phyloP scores from a whole-genome alignment of 768 basidiomycete species.

The Exidia glandulosa region DNA sequence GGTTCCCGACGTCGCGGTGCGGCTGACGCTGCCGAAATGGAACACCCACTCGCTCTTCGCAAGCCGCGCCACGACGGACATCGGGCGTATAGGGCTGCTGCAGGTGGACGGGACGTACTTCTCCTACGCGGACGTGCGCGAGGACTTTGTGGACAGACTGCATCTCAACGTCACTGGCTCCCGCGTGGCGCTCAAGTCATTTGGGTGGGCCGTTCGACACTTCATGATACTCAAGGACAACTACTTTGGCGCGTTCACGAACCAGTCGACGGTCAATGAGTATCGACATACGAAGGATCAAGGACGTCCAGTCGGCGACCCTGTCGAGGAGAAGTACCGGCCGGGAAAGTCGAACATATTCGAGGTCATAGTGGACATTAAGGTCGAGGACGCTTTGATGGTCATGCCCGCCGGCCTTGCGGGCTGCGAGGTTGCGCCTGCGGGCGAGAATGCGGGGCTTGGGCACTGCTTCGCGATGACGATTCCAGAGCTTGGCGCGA shows the following conservation, averaged over 20 bases:
- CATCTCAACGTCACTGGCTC: constrained; percentile 48
- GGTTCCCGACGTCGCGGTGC: constrained; percentile 43
- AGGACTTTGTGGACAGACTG: constrained; percentile 71
- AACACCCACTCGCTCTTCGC: constrained; percentile 70
- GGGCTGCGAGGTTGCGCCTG: constrained; percentile 37
- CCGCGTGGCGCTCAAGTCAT: constrained; percentile 47
- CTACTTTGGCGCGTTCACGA: constrained; percentile 89
- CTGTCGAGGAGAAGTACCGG: constrained; percentile 67
- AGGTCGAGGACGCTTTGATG: constrained; percentile 40
- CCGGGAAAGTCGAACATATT: constrained; percentile 75
- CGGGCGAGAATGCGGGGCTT: constrained; percentile 24
- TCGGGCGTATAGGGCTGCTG: constrained; percentile 50
- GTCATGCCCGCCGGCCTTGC: constrained; percentile 58
- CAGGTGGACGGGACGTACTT: constrained; percentile 59
- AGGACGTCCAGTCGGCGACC: constrained; percentile 63
- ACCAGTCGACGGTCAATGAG: constrained; percentile 81
- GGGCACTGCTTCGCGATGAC: constrained; percentile 46
- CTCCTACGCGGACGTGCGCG: constrained; percentile 54
- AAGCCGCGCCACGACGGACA: constrained; percentile 43
- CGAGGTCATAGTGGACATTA: constrained; percentile 56
- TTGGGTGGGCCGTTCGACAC: constrained; percentile 85
- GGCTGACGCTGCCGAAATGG: constrained; percentile 76
- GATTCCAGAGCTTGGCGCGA: constrained; percentile 60
- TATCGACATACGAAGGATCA: constrained; percentile 60
- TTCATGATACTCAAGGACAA: constrained; percentile 86